Conservation (phyloP, 257 asterid species). For the Parsonsia alboflavescens region DNA sequence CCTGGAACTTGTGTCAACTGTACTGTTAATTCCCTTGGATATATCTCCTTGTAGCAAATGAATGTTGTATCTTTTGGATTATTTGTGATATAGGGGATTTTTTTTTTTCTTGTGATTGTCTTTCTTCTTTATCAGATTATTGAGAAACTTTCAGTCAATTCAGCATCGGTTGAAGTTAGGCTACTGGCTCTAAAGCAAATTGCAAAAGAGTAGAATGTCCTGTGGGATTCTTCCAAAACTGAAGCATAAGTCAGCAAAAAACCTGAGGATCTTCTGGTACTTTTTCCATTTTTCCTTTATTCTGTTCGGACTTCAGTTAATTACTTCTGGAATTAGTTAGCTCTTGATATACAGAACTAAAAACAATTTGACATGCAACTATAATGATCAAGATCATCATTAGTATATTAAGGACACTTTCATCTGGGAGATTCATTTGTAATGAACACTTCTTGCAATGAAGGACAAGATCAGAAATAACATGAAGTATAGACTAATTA, state of each 20-base stretch:
- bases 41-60: not conserved
- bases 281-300: not conserved
- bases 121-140: constrained; percentile 50
- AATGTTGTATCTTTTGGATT: not conserved
- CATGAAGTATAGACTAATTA: no score
- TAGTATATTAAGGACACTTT: no score
- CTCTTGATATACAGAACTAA: no score
- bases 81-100: not conserved
- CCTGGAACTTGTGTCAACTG: constrained; percentile 94
- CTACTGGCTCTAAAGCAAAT: constrained; percentile 69
- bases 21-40: constrained; percentile 55
- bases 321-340: not conserved
- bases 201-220: constrained; percentile 49
- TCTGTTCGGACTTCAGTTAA: not conserved
- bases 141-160: constrained; percentile 74
- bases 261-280: constrained; percentile 94
- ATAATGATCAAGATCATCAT: no score
- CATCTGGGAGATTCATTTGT: no score
- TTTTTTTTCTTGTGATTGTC: not conserved
- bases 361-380: no score
- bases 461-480: no score
- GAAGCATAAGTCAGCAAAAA: constrained; percentile 67
- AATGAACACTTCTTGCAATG: no score
- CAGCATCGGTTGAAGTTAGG: constrained; percentile 66
- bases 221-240: constrained; percentile 74